A percentile compares a stretch with the other conserved stretches of the same genome.
phyloP scores from a whole-genome alignment of 768 basidiomycete species.

The Mycena epipterygia region DNA sequence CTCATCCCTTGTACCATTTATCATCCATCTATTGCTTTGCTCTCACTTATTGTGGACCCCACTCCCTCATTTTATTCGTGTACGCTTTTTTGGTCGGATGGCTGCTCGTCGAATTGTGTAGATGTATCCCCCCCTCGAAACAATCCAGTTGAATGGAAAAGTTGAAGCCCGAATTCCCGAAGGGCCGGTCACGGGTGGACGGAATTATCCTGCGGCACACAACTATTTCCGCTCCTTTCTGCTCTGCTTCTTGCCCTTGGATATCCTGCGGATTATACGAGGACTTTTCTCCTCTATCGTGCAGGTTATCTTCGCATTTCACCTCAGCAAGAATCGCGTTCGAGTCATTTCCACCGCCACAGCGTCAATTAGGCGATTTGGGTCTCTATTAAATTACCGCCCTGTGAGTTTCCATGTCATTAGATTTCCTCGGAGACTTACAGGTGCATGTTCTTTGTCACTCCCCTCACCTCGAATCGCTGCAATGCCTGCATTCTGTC shows the following conservation, averaged over 20 bases:
- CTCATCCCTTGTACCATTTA: conserved; percentile 11
- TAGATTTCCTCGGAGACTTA: neutral
- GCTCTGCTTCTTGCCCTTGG: neutral
- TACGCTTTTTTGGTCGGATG: neutral
- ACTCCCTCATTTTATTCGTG: neutral
- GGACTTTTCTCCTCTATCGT: too few relatives aligned
- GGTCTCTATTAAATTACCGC: neutral
- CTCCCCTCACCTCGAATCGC: neutral
- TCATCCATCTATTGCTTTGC: conserved; percentile 5
- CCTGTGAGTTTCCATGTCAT: neutral
- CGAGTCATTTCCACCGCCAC: neutral
- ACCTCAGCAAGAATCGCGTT: too few relatives aligned
- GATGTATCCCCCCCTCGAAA: too few relatives aligned
- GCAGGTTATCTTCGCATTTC: neutral
- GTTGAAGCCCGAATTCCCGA: too few relatives aligned
- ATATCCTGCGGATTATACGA: too few relatives aligned
- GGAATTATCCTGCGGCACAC: neutral
- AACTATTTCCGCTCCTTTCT: neutral
- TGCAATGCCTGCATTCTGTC: neutral
- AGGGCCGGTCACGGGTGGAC: too few relatives aligned
- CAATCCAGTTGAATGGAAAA: too few relatives aligned
- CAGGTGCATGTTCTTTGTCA: neutral
- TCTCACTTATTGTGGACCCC: conserved; percentile 19
- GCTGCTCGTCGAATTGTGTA: too few relatives aligned
- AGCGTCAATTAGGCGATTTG: neutral